Conservation (phyloP, 495 filamentous ascomycete genomes). For the Gamarada debralockiae region DNA sequence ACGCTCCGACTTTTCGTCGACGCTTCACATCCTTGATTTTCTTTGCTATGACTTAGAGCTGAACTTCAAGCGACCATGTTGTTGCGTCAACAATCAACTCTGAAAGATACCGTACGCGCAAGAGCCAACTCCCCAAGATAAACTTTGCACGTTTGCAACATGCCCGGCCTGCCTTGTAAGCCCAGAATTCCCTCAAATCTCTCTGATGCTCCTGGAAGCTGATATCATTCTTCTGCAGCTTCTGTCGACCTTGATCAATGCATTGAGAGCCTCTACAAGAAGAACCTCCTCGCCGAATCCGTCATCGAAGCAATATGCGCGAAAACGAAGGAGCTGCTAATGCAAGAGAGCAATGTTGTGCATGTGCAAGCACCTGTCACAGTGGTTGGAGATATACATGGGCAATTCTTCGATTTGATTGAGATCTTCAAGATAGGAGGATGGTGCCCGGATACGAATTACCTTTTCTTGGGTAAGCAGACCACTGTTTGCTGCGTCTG, state of each 20-base stretch:
- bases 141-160: slow-evolving; percentile 38
- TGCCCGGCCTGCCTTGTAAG: slow-evolving; percentile 88
- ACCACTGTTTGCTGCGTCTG: background rate
- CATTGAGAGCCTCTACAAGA: slow-evolving; percentile 91
- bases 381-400: slow-evolving; percentile 98
- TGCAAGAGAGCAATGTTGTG: slow-evolving; percentile 99
- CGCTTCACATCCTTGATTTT: too few relatives aligned
- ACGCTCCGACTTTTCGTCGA: too few relatives aligned
- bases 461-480: slow-evolving; percentile 83
- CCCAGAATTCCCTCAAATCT: slow-evolving; percentile 16
- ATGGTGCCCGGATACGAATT: slow-evolving; percentile 95
- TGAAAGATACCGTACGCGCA: slow-evolving; percentile 14
- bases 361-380: slow-evolving; percentile 95
- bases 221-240: slow-evolving; percentile 44
- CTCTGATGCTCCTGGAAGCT: slow-evolving; percentile 5
- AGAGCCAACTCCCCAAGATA: slow-evolving; percentile 17
- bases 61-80: slow-evolving; percentile 23
- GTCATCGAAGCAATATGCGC: slow-evolving; percentile 99
- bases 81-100: slow-evolving; percentile 13
- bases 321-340: slow-evolving; percentile 95
- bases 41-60: slow-evolving; percentile 18
- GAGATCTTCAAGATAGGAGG: slow-evolving; percentile 99
- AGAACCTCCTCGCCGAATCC: slow-evolving; percentile 93
- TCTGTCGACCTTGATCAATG: slow-evolving; percentile 98
- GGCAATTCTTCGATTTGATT: slow-evolving; percentile 97